These are phyloP conservation scores for Gigaspora rosea DNA, from an alignment of 192 early-diverging fungal genomes.

Conservation along the genomic window DNA sequence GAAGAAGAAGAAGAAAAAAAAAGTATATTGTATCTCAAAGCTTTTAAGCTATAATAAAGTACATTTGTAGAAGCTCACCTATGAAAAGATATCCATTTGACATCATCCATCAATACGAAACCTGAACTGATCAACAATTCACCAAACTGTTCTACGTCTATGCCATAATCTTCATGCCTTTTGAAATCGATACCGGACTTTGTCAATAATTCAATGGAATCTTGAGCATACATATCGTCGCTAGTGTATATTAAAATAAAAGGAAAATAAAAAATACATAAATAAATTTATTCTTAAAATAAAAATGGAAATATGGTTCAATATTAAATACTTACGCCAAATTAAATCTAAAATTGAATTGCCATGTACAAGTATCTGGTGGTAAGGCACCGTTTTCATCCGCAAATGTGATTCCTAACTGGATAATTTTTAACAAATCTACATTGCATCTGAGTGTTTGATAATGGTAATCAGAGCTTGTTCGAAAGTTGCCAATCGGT, in stretches of 20 bases:
- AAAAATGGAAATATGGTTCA: no score
- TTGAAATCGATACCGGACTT: conserved; percentile 99
- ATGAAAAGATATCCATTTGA: conserved; percentile 99
- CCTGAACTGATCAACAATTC: conserved; percentile 97
- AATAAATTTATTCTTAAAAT: neutral
- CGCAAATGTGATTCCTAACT: conserved; percentile 94
- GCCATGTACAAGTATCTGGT: conserved; percentile 90
- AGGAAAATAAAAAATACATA: conserved; percentile 20
- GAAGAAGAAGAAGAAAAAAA: no score
- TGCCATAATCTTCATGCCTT: conserved; percentile 93
- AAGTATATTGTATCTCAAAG: no score
- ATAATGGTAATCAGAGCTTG: conserved; percentile 97
- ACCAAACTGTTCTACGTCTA: conserved; percentile 94
- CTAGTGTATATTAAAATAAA: conserved; percentile 39
- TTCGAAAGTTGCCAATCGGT: conserved; percentile 96
- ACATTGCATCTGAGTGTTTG: conserved; percentile 98
- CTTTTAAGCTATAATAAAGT: no score
- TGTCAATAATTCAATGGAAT: conserved; percentile 94
- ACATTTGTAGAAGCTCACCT: conserved; percentile 56
- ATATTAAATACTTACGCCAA: conserved; percentile 57
- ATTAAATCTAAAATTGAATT: conserved; percentile 99
- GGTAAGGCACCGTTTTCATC: conserved; percentile 86
- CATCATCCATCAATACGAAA: conserved; percentile 88
- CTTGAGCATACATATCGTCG: conserved; percentile 98
- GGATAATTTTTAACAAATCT: conserved; percentile 96